A percentile compares a stretch with the other conserved stretches of the same genome.
phyloP scores from a whole-genome alignment of 768 basidiomycete species.

The Gymnopilus junonius region DNA sequence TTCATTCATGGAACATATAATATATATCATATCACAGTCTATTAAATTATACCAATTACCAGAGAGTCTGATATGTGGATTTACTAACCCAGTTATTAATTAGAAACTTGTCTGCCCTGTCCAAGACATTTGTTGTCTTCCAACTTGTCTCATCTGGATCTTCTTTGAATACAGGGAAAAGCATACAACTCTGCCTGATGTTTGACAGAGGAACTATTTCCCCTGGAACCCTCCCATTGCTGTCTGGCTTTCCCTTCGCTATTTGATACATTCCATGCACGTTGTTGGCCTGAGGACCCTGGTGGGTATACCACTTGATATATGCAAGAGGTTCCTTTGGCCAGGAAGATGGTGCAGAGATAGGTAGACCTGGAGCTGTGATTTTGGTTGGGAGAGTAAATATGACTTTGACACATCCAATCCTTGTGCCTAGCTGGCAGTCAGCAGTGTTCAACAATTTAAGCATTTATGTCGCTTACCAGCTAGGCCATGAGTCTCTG shows the following conservation, averaged over 20 bases:
- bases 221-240: conserved; percentile 1
- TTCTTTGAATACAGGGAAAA: conserved; percentile 23
- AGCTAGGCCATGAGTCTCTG: conserved; percentile 20
- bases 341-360: conserved; percentile 17
- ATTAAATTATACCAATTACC: conserved; percentile 20
- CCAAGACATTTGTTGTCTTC: conserved; percentile 10
- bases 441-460: background rate
- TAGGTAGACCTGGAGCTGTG: background rate
- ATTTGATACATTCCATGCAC: conserved; percentile 14
- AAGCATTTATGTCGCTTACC: conserved; percentile 7
- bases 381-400: conserved; percentile 20
- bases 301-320: conserved; percentile 20
- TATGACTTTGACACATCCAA: conserved; percentile 26
- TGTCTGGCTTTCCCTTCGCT: background rate
- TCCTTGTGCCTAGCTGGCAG: conserved; percentile 17
- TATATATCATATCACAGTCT: background rate
- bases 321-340: conserved; percentile 19
- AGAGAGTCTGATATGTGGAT: conserved; percentile 31
- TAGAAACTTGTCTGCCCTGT: conserved; percentile 21
- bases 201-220: conserved; percentile 31
- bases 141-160: background rate
- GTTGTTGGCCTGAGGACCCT: background rate
- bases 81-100: conserved; percentile 31
- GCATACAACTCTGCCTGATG: conserved; percentile 34
- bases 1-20: background rate